Conservation (phyloP, 805 yeast species). For the Wickerhamiella sergipiensis region DNA sequence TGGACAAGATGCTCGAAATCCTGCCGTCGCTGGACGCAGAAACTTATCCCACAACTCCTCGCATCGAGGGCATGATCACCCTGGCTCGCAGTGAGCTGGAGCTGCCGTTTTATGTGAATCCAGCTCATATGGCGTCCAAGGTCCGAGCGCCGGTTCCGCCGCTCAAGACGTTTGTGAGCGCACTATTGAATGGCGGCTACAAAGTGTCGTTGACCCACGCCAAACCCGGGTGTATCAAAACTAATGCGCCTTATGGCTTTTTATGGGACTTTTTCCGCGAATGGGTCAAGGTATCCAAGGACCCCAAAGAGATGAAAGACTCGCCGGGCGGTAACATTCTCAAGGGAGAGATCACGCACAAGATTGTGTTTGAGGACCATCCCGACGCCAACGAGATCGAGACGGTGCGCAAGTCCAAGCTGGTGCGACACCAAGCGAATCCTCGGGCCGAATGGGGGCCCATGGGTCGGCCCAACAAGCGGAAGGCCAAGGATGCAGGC, state of each 20-base stretch:
- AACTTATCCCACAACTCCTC: constrained; percentile 61
- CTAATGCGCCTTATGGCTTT: constrained; percentile 74
- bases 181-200: constrained; percentile 73
- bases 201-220: constrained; percentile 83
- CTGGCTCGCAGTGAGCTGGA: constrained; percentile 60
- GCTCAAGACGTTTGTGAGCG: constrained; percentile 54
- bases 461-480: constrained; percentile 40
- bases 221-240: constrained; percentile 69
- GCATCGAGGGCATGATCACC: constrained; percentile 88
- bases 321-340: constrained; percentile 24
- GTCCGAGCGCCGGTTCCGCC: constrained; percentile 79
- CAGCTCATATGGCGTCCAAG: constrained; percentile 60
- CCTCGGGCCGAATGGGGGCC: constrained; percentile 98
- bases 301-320: constrained; percentile 18
- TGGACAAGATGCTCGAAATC: constrained; percentile 46
- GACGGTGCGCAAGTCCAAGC: constrained; percentile 55
- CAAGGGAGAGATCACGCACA: constrained; percentile 17
- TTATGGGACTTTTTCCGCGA: constrained; percentile 60
- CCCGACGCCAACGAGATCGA: constrained; percentile 45
- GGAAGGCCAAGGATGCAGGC: constrained; percentile 3
- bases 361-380: constrained; percentile 42
- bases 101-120: constrained; percentile 70
- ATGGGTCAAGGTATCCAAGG: constrained; percentile 31
- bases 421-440: constrained; percentile 80
- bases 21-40: constrained; percentile 37